These are phyloP conservation scores for Lichina pygmaea DNA, from an alignment of 495 filamentous ascomycete species.

Conservation along the genomic window DNA sequence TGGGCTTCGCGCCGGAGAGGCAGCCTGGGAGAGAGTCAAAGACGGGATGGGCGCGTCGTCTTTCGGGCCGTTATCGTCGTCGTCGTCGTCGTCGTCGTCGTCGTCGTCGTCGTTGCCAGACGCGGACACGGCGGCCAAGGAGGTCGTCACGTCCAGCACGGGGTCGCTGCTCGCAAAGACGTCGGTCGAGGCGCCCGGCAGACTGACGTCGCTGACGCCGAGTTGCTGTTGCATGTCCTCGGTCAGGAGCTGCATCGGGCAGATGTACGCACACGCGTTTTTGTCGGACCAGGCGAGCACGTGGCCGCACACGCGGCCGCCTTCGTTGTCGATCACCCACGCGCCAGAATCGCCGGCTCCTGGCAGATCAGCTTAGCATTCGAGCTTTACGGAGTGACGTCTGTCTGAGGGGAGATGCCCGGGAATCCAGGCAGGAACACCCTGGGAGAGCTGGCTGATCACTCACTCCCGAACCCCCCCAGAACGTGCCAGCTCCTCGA, in stretches of 20 bases:
- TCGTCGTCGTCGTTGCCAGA: too few relatives aligned
- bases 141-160: too few relatives aligned
- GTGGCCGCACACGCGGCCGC: slow-evolving; percentile 65
- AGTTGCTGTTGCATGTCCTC: slow-evolving; percentile 61
- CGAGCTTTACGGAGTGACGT: neutral
- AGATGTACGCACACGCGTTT: slow-evolving; percentile 60
- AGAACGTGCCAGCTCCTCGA: slow-evolving; percentile 59
- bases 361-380: slow-evolving; percentile 16
- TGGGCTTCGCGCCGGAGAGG: too few relatives aligned
- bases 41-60: too few relatives aligned
- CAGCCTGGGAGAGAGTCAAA: too few relatives aligned
- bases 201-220: slow-evolving; percentile 22
- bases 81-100: too few relatives aligned
- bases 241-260: slow-evolving; percentile 77
- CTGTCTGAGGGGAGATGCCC: neutral
- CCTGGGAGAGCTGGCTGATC: neutral
- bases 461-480: slow-evolving; percentile 38
- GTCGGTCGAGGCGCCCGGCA: slow-evolving; percentile 17
- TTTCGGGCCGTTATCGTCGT: too few relatives aligned
- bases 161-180: neutral
- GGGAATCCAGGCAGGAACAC: neutral
- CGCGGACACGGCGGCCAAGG: too few relatives aligned
- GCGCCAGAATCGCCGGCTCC: slow-evolving; percentile 80
- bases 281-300: slow-evolving; percentile 64
- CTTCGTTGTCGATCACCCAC: slow-evolving; percentile 66